A percentile compares a stretch with the other conserved stretches of the same genome.
phyloP scores from a whole-genome alignment of 441 rosid species.

The Populus hybrid region DNA sequence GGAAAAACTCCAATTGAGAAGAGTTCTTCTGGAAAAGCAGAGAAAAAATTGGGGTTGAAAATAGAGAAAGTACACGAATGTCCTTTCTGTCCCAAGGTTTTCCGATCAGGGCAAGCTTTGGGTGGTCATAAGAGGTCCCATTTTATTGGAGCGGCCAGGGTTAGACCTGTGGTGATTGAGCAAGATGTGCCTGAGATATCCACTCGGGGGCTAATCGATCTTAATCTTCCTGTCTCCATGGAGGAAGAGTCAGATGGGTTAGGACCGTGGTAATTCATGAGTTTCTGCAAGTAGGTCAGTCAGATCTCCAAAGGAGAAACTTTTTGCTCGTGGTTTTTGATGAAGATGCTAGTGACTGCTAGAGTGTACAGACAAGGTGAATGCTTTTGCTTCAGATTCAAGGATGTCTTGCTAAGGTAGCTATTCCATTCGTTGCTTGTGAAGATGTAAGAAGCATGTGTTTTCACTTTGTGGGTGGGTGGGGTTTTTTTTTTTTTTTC shows the following conservation, averaged over 20 bases:
- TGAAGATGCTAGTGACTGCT: conserved; percentile 18
- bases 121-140: conserved; percentile 97
- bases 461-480: conserved; percentile 1
- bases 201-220: conserved; percentile 51
- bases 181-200: conserved; percentile 39
- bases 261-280: conserved; percentile 29
- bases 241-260: conserved; percentile 46
- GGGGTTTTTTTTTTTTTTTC: neutral
- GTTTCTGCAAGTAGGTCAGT: conserved; percentile 12
- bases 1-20: conserved; percentile 21
- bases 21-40: conserved; percentile 24
- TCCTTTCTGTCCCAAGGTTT: conserved; percentile 77
- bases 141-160: conserved; percentile 53
- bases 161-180: conserved; percentile 49
- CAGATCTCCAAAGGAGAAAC: conserved; percentile 3
- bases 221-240: conserved; percentile 59
- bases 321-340: conserved; percentile 12
- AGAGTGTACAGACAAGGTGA: conserved; percentile 33
- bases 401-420: conserved; percentile 32
- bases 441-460: conserved; percentile 18
- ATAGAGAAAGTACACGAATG: conserved; percentile 62
- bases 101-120: conserved; percentile 86
- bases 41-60: conserved; percentile 38
- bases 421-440: conserved; percentile 24
- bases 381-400: conserved; percentile 34